phyloP scores from a whole-genome alignment of 73 alveolate genomes.

The Symbiodinium natans region DNA sequence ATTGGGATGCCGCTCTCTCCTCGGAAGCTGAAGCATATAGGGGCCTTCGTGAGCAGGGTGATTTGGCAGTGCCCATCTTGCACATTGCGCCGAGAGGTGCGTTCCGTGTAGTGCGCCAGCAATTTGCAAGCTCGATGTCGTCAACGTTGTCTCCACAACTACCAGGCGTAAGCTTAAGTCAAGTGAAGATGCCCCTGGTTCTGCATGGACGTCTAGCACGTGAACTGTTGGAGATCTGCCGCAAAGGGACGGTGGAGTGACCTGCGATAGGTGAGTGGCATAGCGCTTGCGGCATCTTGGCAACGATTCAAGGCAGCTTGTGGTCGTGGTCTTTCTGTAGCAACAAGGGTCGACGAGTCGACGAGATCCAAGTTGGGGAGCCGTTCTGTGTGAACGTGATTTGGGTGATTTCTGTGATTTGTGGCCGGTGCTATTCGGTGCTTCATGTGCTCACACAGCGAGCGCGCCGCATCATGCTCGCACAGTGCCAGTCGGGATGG shows the following conservation, averaged over 20 bases:
- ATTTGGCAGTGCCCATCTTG: not conserved
- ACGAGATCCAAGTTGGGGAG: too few species aligned
- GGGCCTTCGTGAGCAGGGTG: not conserved
- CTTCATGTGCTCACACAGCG: too few species aligned
- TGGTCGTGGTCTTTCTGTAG: too few species aligned
- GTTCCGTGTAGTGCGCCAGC: not conserved
- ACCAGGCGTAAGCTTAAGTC: slow-evolving; percentile 27
- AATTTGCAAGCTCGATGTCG: not conserved
- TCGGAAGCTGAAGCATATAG: not conserved
- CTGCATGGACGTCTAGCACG: slow-evolving; percentile 8
- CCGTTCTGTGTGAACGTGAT: too few species aligned
- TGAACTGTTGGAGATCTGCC: slow-evolving; percentile 5
- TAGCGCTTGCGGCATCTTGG: too few species aligned
- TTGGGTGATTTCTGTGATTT: too few species aligned
- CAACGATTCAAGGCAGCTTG: too few species aligned
- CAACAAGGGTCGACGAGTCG: too few species aligned
- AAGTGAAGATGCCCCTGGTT: slow-evolving; percentile 52
- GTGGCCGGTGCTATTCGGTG: too few species aligned
- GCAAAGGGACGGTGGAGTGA: not conserved
- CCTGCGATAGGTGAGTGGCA: too few species aligned
- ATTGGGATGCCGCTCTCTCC: not conserved
- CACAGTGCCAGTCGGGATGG: too few species aligned
- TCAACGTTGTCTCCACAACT: not conserved
- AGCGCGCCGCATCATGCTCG: too few species aligned
- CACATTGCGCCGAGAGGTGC: slow-evolving; percentile 14